Percentiles rank a stretch among this genome's conserved stretches.
Conservation (phyloP, 2,329 filamentous ascomycete species). For the Helotiales sp. region DNA sequence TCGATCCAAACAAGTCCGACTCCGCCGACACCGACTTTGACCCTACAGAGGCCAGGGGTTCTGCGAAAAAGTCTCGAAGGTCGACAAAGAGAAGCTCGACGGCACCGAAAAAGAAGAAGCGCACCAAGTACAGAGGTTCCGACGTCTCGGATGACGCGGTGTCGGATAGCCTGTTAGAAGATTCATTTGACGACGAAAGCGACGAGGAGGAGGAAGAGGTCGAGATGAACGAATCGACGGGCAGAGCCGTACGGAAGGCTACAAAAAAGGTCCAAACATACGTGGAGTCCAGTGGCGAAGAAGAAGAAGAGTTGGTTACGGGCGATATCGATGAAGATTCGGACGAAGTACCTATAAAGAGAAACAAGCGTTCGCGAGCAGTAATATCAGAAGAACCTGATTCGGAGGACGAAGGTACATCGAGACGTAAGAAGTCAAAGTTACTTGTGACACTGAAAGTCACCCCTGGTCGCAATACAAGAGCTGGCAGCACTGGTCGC, state of each 20-base stretch:
- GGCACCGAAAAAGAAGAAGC: constrained; percentile 41
- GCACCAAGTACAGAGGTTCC: constrained; percentile 54
- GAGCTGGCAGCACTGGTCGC: constrained; percentile 32
- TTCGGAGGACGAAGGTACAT: constrained; percentile 23
- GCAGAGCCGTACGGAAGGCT: constrained; percentile 49
- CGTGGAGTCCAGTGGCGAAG: constrained; percentile 45
- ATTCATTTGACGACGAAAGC: constrained; percentile 50
- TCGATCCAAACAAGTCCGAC: constrained; percentile 68
- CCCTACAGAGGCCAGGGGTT: constrained; percentile 49
- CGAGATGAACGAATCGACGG: constrained; percentile 47
- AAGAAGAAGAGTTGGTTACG: constrained; percentile 34
- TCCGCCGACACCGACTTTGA: constrained; percentile 67
- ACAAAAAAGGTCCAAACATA: constrained; percentile 48
- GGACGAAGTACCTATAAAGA: constrained; percentile 19
- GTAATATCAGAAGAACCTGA: constrained; percentile 30
- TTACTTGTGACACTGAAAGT: constrained; percentile 33
- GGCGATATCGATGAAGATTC: constrained; percentile 30
- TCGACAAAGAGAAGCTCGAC: constrained; percentile 29
- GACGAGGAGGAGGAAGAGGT: constrained; percentile 40
- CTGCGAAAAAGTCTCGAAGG: constrained; percentile 41
- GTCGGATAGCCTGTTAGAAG: constrained; percentile 50
- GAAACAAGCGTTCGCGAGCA: constrained; percentile 28
- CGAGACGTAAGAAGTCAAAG: constrained; percentile 17
- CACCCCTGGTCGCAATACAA: constrained; percentile 27
- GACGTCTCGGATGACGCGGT: constrained; percentile 61